Conservation (phyloP, 2,329 filamentous ascomycete species). For the Seiridium cupressi region DNA sequence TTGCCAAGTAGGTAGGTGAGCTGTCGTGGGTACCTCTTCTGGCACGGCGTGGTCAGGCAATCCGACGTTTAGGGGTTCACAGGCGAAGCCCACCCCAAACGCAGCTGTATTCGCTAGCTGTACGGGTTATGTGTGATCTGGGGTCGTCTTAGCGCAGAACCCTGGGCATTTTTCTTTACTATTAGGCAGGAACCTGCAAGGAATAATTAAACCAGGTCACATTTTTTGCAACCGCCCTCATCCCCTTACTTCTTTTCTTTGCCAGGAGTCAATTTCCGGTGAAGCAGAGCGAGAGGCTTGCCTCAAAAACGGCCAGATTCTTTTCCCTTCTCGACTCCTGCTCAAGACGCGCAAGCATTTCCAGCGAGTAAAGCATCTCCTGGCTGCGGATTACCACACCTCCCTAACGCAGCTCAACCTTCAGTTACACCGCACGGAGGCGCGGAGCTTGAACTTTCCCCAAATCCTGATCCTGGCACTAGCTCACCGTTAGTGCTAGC, state of each 20-base stretch:
- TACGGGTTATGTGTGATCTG: neutral
- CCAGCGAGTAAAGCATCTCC: neutral
- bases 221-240: neutral
- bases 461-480: conserved; percentile 1
- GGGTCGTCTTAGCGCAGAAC: conserved; percentile 1
- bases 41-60: no score
- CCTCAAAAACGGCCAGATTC: no score
- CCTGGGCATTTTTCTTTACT: neutral
- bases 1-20: no score
- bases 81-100: no score
- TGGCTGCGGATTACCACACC: no score
- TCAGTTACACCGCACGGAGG: neutral
- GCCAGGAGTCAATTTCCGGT: neutral
- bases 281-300: neutral
- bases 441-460: neutral
- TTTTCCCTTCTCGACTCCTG: neutral
- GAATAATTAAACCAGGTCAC: neutral
- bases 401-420: no score
- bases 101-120: neutral
- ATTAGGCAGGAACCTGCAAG: neutral
- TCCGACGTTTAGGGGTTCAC: neutral
- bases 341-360: neutral
- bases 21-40: no score
- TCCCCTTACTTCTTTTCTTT: neutral
- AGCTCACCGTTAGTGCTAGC: neutral